A percentile compares a stretch with the other conserved stretches of the same genome.
Conservation (phyloP, 108 stramenopile species). For the Nannochloropsis granulata region DNA sequence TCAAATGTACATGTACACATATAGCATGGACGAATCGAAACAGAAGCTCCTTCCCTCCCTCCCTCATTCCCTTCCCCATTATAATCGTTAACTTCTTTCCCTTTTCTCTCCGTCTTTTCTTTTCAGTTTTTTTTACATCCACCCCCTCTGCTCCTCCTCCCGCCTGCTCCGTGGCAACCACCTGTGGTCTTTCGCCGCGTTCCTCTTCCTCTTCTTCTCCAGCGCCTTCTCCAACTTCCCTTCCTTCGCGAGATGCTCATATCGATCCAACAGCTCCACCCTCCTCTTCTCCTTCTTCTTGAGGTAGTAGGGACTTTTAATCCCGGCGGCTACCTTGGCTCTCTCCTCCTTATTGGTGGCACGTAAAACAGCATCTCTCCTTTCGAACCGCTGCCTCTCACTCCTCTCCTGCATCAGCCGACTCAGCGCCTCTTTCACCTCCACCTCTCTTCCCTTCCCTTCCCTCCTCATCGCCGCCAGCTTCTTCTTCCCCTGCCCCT, state of each 20-base stretch:
- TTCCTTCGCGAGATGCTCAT: constrained; percentile 16
- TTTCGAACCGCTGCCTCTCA: background rate
- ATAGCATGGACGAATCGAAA: too few species aligned
- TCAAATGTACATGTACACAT: too few species aligned
- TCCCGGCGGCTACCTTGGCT: constrained; percentile 9
- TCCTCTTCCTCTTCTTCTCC: constrained; percentile 27
- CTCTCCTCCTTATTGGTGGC: constrained; percentile 1
- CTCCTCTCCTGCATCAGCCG: background rate
- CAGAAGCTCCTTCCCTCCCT: background rate
- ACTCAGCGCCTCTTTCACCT: background rate
- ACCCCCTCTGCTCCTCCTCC: background rate
- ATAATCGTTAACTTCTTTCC: background rate
- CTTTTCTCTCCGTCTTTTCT: background rate
- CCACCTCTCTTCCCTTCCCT: background rate
- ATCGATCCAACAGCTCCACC: constrained; percentile 7
- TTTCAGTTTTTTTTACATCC: background rate
- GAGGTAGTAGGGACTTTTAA: constrained; percentile 15
- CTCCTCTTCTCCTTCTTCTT: constrained; percentile 19
- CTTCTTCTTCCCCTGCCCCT: background rate
- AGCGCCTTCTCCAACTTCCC: constrained; percentile 14
- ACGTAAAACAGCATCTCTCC: background rate
- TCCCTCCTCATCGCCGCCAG: background rate
- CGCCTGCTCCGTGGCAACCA: constrained; percentile 19
- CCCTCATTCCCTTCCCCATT: background rate
- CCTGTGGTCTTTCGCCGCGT: constrained; percentile 27